Conservation (phyloP, 2,329 filamentous ascomycete genomes). For the Aaosphaeria pasadenensis region DNA sequence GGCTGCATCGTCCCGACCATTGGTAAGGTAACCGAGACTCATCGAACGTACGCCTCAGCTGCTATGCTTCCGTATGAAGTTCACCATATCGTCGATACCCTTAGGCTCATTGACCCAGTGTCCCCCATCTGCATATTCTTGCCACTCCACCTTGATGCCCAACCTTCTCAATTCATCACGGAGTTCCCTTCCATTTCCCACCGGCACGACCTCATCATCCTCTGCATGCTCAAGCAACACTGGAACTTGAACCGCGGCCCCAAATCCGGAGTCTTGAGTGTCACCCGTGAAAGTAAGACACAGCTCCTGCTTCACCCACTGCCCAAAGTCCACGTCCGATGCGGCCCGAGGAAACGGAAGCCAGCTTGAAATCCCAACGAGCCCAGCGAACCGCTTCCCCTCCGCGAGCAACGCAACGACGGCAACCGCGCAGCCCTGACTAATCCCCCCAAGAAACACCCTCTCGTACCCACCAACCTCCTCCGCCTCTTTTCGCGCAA, state of each 20-base stretch:
- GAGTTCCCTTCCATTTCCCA: conserved; percentile 34
- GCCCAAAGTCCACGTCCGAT: not conserved
- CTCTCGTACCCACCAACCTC: conserved; percentile 3
- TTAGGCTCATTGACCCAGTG: conserved; percentile 52
- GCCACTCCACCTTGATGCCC: conserved; percentile 37
- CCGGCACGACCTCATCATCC: conserved; percentile 43
- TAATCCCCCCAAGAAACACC: conserved; percentile 20
- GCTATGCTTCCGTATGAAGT: conserved; percentile 3
- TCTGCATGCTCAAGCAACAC: conserved; percentile 46
- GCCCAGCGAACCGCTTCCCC: conserved; percentile 8
- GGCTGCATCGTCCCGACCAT: no score
- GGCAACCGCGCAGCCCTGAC: conserved; percentile 20
- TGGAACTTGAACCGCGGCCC: conserved; percentile 21
- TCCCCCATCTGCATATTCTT: conserved; percentile 36
- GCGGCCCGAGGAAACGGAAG: conserved; percentile 10
- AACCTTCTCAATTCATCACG: conserved; percentile 33
- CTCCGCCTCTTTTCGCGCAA: conserved; percentile 12
- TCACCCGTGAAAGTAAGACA: not conserved
- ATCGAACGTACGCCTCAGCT: no score
- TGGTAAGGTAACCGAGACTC: no score
- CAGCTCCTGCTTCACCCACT: not conserved
- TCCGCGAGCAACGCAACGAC: conserved; percentile 7
- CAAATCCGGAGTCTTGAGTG: no score
- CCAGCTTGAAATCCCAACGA: conserved; percentile 22
- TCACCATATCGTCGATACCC: conserved; percentile 46